A percentile compares a stretch with the other conserved stretches of the same genome.
These are phyloP conservation scores for Leptodermis oblonga DNA, from an alignment of 257 asterid genomes.

Conservation along the genomic window DNA sequence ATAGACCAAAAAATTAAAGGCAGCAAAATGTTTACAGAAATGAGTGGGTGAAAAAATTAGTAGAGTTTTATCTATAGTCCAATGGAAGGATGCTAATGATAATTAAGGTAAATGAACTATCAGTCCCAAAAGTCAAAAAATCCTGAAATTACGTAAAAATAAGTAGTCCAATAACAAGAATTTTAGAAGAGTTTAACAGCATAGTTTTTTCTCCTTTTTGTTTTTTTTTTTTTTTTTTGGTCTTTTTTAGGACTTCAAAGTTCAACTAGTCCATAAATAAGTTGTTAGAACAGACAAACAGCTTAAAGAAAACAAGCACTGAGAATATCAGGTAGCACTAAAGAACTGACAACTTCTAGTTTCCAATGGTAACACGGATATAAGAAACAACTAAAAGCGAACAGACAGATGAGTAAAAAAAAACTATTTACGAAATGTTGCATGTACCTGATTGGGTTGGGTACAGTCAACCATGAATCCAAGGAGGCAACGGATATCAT, in stretches of 20 bases:
- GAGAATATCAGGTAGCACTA: neutral
- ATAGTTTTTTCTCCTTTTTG: too few species aligned
- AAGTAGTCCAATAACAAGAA: neutral
- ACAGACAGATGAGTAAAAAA: neutral
- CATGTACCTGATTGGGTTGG: conserved; percentile 89
- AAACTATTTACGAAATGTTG: neutral
- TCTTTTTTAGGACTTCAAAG: neutral
- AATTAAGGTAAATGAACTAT: neutral
- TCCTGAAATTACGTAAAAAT: neutral
- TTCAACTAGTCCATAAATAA: neutral
- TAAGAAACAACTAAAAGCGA: neutral
- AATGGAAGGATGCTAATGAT: neutral
- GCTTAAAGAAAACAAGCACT: neutral
- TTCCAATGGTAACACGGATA: neutral
- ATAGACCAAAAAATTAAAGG: conserved; percentile 18
- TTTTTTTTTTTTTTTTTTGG: too few species aligned
- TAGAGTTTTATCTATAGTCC: neutral
- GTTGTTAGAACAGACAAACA: neutral
- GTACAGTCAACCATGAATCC: conserved; percentile 98
- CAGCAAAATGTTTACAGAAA: neutral
- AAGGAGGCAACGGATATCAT: conserved; percentile 83
- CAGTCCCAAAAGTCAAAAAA: neutral
- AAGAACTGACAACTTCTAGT: neutral
- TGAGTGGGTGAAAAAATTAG: neutral
- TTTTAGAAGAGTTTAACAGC: neutral